phyloP scores from a whole-genome alignment of 1,284 basidiomycete species.

The Ganoderma lucidum region DNA sequence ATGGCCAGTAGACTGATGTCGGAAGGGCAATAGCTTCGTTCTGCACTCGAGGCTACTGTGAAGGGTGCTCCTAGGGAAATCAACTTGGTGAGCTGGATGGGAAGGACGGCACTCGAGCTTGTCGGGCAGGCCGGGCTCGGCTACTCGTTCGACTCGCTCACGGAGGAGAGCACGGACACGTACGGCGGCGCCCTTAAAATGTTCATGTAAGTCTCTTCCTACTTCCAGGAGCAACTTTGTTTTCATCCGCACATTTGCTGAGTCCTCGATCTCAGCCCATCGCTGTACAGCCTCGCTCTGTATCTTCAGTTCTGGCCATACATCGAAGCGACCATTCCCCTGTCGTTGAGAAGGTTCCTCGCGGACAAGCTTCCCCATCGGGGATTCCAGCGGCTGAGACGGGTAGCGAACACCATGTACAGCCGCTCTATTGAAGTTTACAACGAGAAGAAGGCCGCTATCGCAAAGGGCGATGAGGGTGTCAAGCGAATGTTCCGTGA shows the following conservation, averaged over 20 bases:
- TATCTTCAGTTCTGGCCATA: constrained; percentile 23
- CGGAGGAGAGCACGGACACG: constrained; percentile 18
- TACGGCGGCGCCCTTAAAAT: constrained; percentile 23
- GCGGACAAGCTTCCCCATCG: constrained; percentile 19
- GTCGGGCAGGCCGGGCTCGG: constrained; percentile 34
- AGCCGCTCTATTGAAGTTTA: constrained; percentile 27
- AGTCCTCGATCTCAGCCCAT: not conserved
- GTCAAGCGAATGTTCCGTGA: constrained; percentile 29
- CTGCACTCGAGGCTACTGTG: constrained; percentile 14
- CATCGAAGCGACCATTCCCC: constrained; percentile 18
- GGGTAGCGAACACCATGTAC: constrained; percentile 28
- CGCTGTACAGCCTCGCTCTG: constrained; percentile 15
- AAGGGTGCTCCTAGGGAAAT: constrained; percentile 20
- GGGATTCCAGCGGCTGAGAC: constrained; percentile 22
- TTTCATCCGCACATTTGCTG: not conserved
- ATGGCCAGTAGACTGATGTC: too few relatives aligned
- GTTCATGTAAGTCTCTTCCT: constrained; percentile 13
- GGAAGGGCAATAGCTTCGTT: constrained; percentile 15
- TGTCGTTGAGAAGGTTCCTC: constrained; percentile 9
- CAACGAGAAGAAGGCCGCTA: constrained; percentile 30
- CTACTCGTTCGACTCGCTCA: constrained; percentile 32
- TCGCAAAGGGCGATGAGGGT: constrained; percentile 28
- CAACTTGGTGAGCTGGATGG: constrained; percentile 32
- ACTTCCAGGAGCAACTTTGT: too few relatives aligned
- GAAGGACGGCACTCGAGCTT: constrained; percentile 33